Percentiles rank a stretch among this genome's conserved stretches.
Conservation (phyloP, 352 stramenopile species). For the Globisporangium sylvaticum region DNA sequence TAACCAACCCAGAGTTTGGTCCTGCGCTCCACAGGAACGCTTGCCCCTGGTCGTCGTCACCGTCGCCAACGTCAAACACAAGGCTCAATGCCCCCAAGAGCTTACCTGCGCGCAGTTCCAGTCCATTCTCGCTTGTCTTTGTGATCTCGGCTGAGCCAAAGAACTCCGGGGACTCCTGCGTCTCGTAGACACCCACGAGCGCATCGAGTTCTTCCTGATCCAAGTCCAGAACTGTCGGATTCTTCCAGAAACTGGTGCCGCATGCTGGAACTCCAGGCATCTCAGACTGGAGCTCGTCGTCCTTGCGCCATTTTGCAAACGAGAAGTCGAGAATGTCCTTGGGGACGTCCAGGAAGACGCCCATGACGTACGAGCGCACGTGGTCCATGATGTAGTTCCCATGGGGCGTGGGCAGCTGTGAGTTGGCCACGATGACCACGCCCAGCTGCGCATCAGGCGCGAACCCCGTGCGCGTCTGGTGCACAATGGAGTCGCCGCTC, state of each 20-base stretch:
- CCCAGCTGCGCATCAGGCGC: slow-evolving; percentile 39
- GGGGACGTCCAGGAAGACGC: slow-evolving; percentile 61
- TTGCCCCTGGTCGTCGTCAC: background rate
- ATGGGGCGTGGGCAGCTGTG: slow-evolving; percentile 34
- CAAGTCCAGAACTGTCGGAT: slow-evolving; percentile 26
- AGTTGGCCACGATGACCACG: slow-evolving; percentile 60
- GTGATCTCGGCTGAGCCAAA: slow-evolving; percentile 32
- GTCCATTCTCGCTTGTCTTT: background rate
- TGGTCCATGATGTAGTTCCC: slow-evolving; percentile 48
- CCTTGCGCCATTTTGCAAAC: slow-evolving; percentile 31
- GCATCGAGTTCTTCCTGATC: slow-evolving; percentile 18
- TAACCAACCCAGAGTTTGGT: background rate
- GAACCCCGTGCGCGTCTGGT: slow-evolving; percentile 58
- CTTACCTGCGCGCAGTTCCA: slow-evolving; percentile 1
- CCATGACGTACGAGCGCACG: slow-evolving; percentile 61
- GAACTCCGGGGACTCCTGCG: slow-evolving; percentile 32
- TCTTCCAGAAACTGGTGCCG: slow-evolving; percentile 41
- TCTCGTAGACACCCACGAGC: slow-evolving; percentile 42
- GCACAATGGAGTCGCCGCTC: slow-evolving; percentile 46
- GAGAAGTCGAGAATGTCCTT: slow-evolving; percentile 44
- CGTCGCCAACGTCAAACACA: background rate
- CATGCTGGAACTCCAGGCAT: slow-evolving; percentile 34
- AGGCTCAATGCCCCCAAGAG: background rate
- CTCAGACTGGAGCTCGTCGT: slow-evolving; percentile 28
- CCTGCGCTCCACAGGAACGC: background rate